phyloP scores from a whole-genome alignment of 768 basidiomycete genomes.

The Amanita polypyramis region DNA sequence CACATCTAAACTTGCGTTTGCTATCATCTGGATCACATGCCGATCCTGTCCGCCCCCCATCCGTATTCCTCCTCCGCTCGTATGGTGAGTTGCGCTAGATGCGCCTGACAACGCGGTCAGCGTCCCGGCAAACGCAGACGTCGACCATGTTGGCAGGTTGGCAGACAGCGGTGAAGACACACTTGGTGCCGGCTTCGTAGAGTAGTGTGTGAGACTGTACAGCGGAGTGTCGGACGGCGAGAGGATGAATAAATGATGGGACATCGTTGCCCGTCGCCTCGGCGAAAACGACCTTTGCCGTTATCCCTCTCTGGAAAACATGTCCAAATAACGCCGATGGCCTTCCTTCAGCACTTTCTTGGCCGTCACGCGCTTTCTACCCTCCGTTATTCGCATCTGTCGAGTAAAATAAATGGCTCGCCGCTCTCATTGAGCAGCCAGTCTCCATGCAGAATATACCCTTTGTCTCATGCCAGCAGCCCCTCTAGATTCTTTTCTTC shows the following conservation, averaged over 20 bases:
- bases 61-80: conserved; percentile 49
- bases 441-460: neutral
- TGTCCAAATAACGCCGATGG: conserved; percentile 4
- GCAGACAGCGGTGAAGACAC: conserved; percentile 62
- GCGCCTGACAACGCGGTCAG: conserved; percentile 82
- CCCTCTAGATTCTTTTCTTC: conserved; percentile 3
- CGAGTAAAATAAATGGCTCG: neutral
- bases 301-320: neutral
- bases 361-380: neutral
- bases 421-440: neutral
- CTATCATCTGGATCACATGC: conserved; percentile 98
- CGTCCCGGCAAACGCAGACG: conserved; percentile 84
- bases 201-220: conserved; percentile 76
- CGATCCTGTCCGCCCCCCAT: conserved; percentile 79
- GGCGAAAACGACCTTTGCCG: neutral
- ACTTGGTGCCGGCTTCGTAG: conserved; percentile 56
- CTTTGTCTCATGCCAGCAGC: neutral
- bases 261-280: conserved; percentile 36
- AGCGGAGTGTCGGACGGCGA: conserved; percentile 83
- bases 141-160: conserved; percentile 84
- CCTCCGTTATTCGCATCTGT: neutral
- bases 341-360: neutral
- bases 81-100: conserved; percentile 62
- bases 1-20: conserved; percentile 90
- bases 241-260: conserved; percentile 77